Conservation (phyloP, 2,329 filamentous ascomycete species). For the Ophiostoma fasciatum region DNA sequence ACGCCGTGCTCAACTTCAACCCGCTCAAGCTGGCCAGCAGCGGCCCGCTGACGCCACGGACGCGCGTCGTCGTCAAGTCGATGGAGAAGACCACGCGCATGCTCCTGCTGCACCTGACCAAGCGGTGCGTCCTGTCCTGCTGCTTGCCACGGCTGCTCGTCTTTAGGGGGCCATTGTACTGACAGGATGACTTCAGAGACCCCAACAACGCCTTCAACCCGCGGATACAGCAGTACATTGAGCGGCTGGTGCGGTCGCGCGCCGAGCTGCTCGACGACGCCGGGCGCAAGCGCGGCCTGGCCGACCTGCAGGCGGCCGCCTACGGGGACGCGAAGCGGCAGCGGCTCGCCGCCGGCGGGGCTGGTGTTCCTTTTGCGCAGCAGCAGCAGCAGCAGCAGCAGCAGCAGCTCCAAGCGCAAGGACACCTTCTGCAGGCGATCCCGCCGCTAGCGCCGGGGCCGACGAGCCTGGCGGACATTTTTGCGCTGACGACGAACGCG, state of each 20-base stretch:
- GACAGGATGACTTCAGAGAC: constrained; percentile 42
- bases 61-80: constrained; percentile 72
- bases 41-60: constrained; percentile 58
- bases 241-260: constrained; percentile 64
- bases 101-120: constrained; percentile 68
- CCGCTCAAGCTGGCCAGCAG: constrained; percentile 66
- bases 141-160: too few species aligned
- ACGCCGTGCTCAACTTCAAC: constrained; percentile 79
- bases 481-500: constrained; percentile 65
- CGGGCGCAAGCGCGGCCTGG: constrained; percentile 60
- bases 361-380: too few species aligned
- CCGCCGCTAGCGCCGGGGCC: constrained; percentile 61
- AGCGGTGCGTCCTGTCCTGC: constrained; percentile 39
- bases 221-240: constrained; percentile 77
- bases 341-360: constrained; percentile 39
- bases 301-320: constrained; percentile 54
- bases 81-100: constrained; percentile 89
- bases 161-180: too few species aligned
- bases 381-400: not conserved
- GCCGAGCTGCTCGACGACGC: constrained; percentile 67
- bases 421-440: too few species aligned
- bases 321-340: constrained; percentile 74
- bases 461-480: constrained; percentile 69
- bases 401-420: too few species aligned
- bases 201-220: constrained; percentile 60